Percentiles rank a stretch among this genome's conserved stretches.
Conservation (phyloP, 345 rosid genomes). For the Sonneratia caseolaris region DNA sequence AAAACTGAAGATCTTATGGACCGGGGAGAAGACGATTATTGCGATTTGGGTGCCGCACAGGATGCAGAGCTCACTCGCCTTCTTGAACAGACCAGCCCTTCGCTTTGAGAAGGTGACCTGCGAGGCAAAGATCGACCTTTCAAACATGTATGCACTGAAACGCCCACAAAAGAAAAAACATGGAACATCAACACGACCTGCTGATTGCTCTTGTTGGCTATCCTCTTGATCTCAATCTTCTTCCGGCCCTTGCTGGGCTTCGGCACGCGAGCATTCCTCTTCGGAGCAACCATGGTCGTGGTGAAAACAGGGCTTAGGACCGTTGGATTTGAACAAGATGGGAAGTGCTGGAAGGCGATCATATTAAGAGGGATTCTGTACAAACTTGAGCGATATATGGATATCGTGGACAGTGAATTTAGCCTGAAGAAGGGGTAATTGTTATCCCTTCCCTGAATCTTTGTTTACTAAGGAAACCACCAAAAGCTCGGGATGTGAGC, state of each 20-base stretch:
- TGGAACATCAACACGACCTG: not conserved
- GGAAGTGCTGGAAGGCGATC: not conserved
- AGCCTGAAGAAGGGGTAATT: too few relatives aligned
- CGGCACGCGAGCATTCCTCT: constrained; percentile 1
- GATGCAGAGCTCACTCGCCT: constrained; percentile 14
- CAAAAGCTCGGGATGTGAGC: too few relatives aligned
- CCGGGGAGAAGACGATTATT: constrained; percentile 13
- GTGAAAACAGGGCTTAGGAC: not conserved
- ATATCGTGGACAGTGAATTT: too few relatives aligned
- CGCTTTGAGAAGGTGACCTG: constrained; percentile 16
- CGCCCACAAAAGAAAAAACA: too few relatives aligned
- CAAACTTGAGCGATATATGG: too few relatives aligned
- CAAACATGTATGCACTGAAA: not conserved
- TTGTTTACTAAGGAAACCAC: too few relatives aligned
- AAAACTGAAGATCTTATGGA: constrained; percentile 12
- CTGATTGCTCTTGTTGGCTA: constrained; percentile 11
- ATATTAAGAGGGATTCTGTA: not conserved
- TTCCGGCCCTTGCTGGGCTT: constrained; percentile 15
- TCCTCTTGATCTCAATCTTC: constrained; percentile 17
- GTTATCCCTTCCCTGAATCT: not conserved
- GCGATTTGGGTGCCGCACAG: constrained; percentile 12
- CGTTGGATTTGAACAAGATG: not conserved
- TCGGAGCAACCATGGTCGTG: not conserved
- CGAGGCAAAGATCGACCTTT: not conserved
- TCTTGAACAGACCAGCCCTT: constrained; percentile 12